Base-by-base conservation (phyloP, 805 yeast genomes). In the Teunomyces funiuensis region DNA sequence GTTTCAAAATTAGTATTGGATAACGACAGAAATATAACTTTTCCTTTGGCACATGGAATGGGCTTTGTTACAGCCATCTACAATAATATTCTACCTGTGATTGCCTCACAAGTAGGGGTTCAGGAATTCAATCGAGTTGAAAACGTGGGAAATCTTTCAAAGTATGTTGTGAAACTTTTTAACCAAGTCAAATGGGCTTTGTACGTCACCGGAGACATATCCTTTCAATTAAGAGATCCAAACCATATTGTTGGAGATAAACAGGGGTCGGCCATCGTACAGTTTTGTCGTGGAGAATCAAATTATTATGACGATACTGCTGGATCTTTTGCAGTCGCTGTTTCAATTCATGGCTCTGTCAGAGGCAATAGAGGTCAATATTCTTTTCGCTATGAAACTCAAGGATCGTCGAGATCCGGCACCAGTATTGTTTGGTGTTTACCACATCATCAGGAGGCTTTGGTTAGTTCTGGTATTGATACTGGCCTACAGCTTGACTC, bases 11-110 rank as follows among this genome's bases (percentile, higher is more conserved):
- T 59, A 28, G 19, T 16, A 11, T 18, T 37, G 10, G 51, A 44
- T 5, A 45, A 46, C 17, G 36, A 45, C 18, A 39, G 42, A 22
- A 20, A 23, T 20, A 20, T 52, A 42, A 44, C 50, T 36, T 57
- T 77, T 28, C 90, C 91, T 3, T 54, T 85, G 41, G 85, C 83
- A 5, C 90, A 85, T 60, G 97, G 97, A 41, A 74, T 75, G 78
- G 96, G 96, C 5, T 80, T 86, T 47, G 78, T 86, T 11, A 83
- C 96, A 23, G 87, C 82, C 19, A 61, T 74, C 13, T 57, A 55
- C 41, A 45, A 49, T 16, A 50, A 50, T 25, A 47, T 51, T 7
- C 34, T 34, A 31, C 60, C 61, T 2, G 46, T 49, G 2, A 49
- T 85, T 18, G 71, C 74, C n/a, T 77, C 86, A 17, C 74, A 72